Evolutionary conservation across 257 asterid species (phyloP).

Genomic region (Thymus mandschuricus): DNA sequence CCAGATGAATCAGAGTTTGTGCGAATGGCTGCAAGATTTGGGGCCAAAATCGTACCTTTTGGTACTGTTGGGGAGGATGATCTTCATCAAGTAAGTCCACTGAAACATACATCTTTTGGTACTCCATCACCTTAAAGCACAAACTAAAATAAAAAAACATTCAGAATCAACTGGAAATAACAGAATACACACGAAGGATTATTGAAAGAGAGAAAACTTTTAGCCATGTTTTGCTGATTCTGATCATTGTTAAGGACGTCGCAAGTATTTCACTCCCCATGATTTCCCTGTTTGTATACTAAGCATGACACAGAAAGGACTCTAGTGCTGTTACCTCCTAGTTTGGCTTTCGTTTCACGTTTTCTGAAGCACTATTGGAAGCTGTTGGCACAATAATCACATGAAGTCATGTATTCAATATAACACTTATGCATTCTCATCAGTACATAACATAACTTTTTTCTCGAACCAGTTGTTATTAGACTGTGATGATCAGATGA

Average conservation of each 20-base stretch:
- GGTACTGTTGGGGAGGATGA: conserved; percentile 33
- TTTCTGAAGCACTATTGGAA: neutral
- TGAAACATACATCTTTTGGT: neutral
- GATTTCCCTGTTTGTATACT: no score
- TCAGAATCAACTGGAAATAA: no score
- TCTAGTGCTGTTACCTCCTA: neutral
- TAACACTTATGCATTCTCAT: no score
- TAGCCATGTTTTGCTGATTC: neutral
- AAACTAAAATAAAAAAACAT: no score
- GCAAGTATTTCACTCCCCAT: no score
- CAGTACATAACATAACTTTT: neutral
- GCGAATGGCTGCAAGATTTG: conserved; percentile 32
- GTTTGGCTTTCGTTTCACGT: neutral
- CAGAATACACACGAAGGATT: no score
- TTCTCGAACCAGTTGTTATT: conserved; percentile 44
- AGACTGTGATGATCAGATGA: conserved; percentile 57
- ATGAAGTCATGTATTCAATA: no score
- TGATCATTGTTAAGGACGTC: neutral
- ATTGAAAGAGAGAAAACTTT: no score
- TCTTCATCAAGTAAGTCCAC: conserved; percentile 20
- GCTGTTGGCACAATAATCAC: no score
- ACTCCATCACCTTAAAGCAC: neutral
- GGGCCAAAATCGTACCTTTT: conserved; percentile 32
- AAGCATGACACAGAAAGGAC: neutral
- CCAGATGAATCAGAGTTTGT: conserved; percentile 30